Evolutionary conservation across 1,139 yeast species (phyloP).

Genomic region (Nematodospora anomalae): DNA sequence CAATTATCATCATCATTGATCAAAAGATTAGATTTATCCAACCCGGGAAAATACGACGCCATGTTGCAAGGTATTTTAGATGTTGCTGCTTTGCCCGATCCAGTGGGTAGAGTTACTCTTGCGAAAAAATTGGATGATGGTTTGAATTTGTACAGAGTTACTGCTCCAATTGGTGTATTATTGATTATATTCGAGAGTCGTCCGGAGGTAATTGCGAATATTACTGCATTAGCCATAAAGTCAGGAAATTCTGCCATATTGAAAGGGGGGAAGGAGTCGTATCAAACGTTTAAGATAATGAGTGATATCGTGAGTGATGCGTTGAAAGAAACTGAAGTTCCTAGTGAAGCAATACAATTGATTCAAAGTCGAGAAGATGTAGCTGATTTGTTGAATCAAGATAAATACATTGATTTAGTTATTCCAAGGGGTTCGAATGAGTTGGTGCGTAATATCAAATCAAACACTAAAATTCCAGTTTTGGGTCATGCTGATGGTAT

Average conservation of each 20-base stretch:
- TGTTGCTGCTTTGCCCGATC: slow-evolving; percentile 85
- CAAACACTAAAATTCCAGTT: slow-evolving; percentile 90
- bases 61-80: slow-evolving; percentile 95
- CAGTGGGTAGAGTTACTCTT: slow-evolving; percentile 81
- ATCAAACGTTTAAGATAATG: slow-evolving; percentile 80
- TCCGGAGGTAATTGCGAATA: slow-evolving; percentile 98
- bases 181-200: slow-evolving; percentile 93
- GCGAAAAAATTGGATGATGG: slow-evolving; percentile 87
- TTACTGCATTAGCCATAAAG: slow-evolving; percentile 91
- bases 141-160: slow-evolving; percentile 72
- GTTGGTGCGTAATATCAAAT: slow-evolving; percentile 81
- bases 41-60: slow-evolving; percentile 81
- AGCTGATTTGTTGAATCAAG: slow-evolving; percentile 78
- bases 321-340: slow-evolving; percentile 65
- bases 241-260: slow-evolving; percentile 95
- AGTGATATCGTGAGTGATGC: slow-evolving; percentile 67
- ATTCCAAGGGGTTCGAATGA: slow-evolving; percentile 97
- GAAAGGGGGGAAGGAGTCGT: slow-evolving; percentile 95
- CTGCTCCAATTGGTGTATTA: slow-evolving; percentile 93
- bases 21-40: slow-evolving; percentile 79
- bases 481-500: slow-evolving; percentile 99
- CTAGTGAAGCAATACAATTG: slow-evolving; percentile 77
- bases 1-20: slow-evolving; percentile 68
- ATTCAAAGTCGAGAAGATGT: slow-evolving; percentile 90
- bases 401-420: slow-evolving; percentile 87